Percentiles rank a stretch among this genome's conserved stretches.
Conservation (phyloP, 2,329 filamentous ascomycete genomes). For the Ustulina deusta region DNA sequence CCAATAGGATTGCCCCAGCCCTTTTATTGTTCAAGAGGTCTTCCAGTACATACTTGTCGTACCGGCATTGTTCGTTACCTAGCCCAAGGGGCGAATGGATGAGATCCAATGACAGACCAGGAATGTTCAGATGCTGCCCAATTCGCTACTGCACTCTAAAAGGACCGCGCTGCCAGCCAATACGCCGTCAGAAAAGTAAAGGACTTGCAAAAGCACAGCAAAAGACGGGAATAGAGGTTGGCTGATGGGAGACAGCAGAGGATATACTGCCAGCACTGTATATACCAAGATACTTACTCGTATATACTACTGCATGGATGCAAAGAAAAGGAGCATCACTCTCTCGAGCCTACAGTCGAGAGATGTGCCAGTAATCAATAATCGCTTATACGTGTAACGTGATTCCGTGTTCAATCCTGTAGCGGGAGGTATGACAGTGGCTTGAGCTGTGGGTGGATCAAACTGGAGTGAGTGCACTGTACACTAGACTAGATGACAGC, state of each 20-base stretch:
- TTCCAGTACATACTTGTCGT: neutral
- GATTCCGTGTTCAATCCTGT: slow-evolving; percentile 10
- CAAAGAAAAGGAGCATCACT: slow-evolving; percentile 3
- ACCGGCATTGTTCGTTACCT: slow-evolving; percentile 9
- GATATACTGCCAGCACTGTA: slow-evolving; percentile 10
- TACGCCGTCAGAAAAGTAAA: slow-evolving; percentile 4
- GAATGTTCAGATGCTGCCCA: slow-evolving; percentile 10
- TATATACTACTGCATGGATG: neutral
- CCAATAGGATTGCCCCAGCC: slow-evolving; percentile 21
- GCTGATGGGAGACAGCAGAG: slow-evolving; percentile 20
- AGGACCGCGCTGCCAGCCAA: slow-evolving; percentile 20
- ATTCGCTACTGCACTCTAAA: slow-evolving; percentile 14
- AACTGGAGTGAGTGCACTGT: neutral
- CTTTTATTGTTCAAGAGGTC: slow-evolving; percentile 1
- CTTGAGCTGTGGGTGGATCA: slow-evolving; percentile 19
- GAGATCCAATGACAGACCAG: slow-evolving; percentile 21
- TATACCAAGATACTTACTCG: neutral
- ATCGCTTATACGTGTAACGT: slow-evolving; percentile 17
- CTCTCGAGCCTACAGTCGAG: neutral
- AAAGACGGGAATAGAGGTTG: slow-evolving; percentile 22
- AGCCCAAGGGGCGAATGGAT: slow-evolving; percentile 20
- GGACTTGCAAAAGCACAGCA: neutral
- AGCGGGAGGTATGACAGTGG: neutral
- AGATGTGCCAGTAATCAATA: slow-evolving; percentile 13
- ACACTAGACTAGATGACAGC: slow-evolving; percentile 6